Base-by-base conservation (phyloP, 1,139 yeast genomes). In the Protomyces inundatus region DNA sequence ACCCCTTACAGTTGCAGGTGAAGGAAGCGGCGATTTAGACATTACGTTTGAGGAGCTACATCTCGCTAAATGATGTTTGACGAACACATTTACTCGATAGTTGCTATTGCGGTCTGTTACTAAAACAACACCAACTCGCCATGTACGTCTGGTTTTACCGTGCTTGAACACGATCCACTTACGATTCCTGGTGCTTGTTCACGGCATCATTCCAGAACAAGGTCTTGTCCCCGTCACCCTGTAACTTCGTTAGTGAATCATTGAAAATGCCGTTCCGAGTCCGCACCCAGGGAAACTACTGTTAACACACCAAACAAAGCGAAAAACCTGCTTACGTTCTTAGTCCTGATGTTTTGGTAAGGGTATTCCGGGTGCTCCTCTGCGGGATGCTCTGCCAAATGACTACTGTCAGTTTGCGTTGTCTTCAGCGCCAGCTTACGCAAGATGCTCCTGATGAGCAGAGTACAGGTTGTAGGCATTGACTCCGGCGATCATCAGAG, bases 201-300 rank as follows among this genome's bases (percentile, higher is more conserved):
- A 89, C 83, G 73, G 84, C 88, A 65, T 88, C 81, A 81, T 90
- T 90, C 98, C 98, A 93, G 87, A 93, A 93, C 76, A 88, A 80
- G 69, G 98, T 90, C 83, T 89, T 86, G 82, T 90, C 96, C 75
- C 98, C 98, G 76, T 93, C 91, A 75, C 98, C 98, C 98, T 98
- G 23, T 51, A 30, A 40, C 51, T 7, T 30, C 16, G 14, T 45
- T 14, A 45, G 50, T 23, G 23, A 23, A 23, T 23, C 23, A 23
- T 23, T 23, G 23, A 2, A 23, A 2, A 23, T 23, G 23, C 23
- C 2, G 23, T 23, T 23, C 2, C 23, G 23, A 23, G 23, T 23
- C 23, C 23, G 23, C 23, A 23, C 23, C 23, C 23, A 23, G 23
- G 23, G 23, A 23, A 23, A 23, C 23, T 23, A 23, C 2, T 1